Evolutionary conservation across 2,329 filamentous ascomycete genomes (phyloP), one percentile per base, ranked within the genome.

Genomic region (Monosporascus sp.): DNA sequence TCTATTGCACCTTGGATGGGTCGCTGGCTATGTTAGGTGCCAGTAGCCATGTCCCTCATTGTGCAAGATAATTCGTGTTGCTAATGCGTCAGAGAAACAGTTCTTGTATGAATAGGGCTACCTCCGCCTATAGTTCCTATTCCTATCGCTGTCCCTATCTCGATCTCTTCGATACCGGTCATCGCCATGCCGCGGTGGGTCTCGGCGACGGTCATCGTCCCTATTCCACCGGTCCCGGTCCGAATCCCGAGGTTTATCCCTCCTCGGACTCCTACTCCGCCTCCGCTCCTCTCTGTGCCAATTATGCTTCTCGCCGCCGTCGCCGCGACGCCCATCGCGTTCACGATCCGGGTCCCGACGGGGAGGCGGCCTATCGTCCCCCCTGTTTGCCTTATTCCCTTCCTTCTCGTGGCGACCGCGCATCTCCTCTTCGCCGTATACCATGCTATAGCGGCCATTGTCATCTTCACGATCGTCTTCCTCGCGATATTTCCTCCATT

Each of bases 401-500:
- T 74, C 71, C 40, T 70, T 72, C 50, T 74, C 72, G 48, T 80
- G 73, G 26, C 76, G 74, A 24, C 75, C 76, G 49, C 77, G 78
- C 70, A 87, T 78, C 55, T 89, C 86, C 50, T 87, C 81, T 51
- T 87, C 85, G 55, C 90, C 87, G 67, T 95, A 89, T 0, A 96
- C 85, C 84, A 95, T 91, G 51, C 82, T 80, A 66, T 95, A 96
- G 24, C 78, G 75, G 50, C 79, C 70, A 8, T 69, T 70, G 2
- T 68, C 63, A 14, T 69, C 60, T 8, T 66, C 67, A 5, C 57
- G 67, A 17, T 78, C 75, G 22, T 82, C 81, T 37, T 86, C 80
- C n/a, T 84, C 82, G 56, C 90, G 82, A 68, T 97, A 99, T 63
- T 97, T 94, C 53, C 88, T 84, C 72, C 89, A 88, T 78, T 91